phyloP scores from a whole-genome alignment of 2,329 filamentous ascomycete species.

The Whalleya microplaca region DNA sequence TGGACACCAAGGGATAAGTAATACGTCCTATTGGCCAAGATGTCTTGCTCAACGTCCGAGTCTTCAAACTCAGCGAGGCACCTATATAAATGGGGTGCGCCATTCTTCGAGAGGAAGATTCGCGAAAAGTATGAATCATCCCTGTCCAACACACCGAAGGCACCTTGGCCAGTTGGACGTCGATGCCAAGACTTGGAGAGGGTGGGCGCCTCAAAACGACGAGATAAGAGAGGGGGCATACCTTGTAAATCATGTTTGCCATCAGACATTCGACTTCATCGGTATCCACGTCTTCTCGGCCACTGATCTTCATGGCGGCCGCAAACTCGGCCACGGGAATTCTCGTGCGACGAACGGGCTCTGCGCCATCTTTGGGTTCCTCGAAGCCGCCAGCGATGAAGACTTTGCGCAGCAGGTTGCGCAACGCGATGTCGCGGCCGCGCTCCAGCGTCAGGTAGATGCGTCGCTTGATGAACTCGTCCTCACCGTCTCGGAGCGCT shows the following conservation, averaged over 20 bases:
- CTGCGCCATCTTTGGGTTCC: slow-evolving; percentile 69
- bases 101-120: not conserved
- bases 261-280: slow-evolving; percentile 96
- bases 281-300: slow-evolving; percentile 69
- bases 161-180: not conserved
- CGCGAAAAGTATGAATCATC: not conserved
- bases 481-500: slow-evolving; percentile 79
- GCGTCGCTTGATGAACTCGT: slow-evolving; percentile 89
- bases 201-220: not conserved
- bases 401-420: slow-evolving; percentile 90
- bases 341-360: slow-evolving; percentile 71
- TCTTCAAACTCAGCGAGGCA: slow-evolving; percentile 2
- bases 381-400: slow-evolving; percentile 85
- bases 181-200: not conserved
- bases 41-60: not conserved
- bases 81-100: not conserved
- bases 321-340: slow-evolving; percentile 84
- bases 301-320: slow-evolving; percentile 78
- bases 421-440: slow-evolving; percentile 85
- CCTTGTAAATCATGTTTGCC: slow-evolving; percentile 98
- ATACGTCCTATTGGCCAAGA: slow-evolving; percentile 1
- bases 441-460: slow-evolving; percentile 95
- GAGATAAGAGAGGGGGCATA: slow-evolving; percentile 43
- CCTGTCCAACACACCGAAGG: not conserved
- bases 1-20: slow-evolving; percentile 28